Base-by-base conservation (phyloP, 306 rosid species). In the Betula pendula region DNA sequence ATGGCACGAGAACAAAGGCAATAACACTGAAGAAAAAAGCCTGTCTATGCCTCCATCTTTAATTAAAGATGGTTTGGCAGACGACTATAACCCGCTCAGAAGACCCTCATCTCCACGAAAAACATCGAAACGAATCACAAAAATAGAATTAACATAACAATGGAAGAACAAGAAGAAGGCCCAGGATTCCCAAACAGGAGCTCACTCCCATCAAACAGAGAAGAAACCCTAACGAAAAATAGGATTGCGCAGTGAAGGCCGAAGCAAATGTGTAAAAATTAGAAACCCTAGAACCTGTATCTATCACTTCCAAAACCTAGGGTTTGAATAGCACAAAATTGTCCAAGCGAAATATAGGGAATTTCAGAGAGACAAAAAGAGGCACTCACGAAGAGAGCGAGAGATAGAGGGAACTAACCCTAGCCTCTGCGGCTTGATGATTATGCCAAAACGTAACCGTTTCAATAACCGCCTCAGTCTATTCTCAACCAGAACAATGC, bases 31-130 rank as follows among this genome's bases (percentile, higher is more conserved):
- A 24, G 72, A 77, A 52, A 52, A 79, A 63, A 78, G 74, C 66
- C 79, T 78, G 80, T 76, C 88, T 84, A 89, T 68, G 73, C 85
- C 83, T 83, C 96, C 93, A 86, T 86, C 88, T 84, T 79, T 75
- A 79, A 66, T 63, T 44, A 81, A 84, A 85, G 82, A 89, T 78
- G 91, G 93, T 84, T 80, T 92, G 55, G 73, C 88, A 72, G 84
- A 73, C 59, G 44, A 80, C 66, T 73, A 75, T 16, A 73, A 80
- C 62, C 73, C 85, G 63, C 80, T 91, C 92, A 86, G 62, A 77
- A 81, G 68, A 67, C 68, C 87, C 81, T 70, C 89, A 80, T 85
- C 84, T 79, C 73, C 35, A 77, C 74, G 11, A 44, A 62, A 75
- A 47, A 67, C 82, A 38, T 49, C 67, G 74, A 81, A 68, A 52